Evolutionary conservation across 164 flowering plant genomes (phyloP).

Genomic region (Stephania cephalantha): DNA sequence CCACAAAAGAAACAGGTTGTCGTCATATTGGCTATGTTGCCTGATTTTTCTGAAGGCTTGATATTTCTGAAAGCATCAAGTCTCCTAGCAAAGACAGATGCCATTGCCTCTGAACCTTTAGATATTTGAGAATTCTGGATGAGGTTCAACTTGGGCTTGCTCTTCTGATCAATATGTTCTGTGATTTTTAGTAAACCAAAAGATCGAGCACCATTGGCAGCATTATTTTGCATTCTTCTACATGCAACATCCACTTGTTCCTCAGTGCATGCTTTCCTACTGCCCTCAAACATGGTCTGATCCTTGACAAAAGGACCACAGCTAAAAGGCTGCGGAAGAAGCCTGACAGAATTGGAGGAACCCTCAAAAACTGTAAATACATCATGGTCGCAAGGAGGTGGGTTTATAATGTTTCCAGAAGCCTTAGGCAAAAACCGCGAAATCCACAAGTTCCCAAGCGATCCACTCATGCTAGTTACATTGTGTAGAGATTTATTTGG

Average conservation of each 20-base stretch:
- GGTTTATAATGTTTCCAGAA: slow-evolving; percentile 17
- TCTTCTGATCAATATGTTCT: slow-evolving; percentile 21
- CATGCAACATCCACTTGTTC: slow-evolving; percentile 10
- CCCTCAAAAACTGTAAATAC: slow-evolving; percentile 10
- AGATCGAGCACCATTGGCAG: slow-evolving; percentile 16
- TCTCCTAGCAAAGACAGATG: slow-evolving; percentile 67
- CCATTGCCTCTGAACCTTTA: slow-evolving; percentile 50
- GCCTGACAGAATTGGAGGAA: slow-evolving; percentile 13
- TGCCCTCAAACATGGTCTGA: slow-evolving; percentile 16
- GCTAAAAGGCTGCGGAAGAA: slow-evolving; percentile 18
- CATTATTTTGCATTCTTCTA: slow-evolving; percentile 18
- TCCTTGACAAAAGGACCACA: slow-evolving; percentile 10
- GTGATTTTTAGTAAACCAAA: slow-evolving; percentile 19
- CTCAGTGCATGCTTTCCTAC: slow-evolving; percentile 17
- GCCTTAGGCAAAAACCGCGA: slow-evolving; percentile 47
- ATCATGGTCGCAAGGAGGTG: slow-evolving; percentile 16
- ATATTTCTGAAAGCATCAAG: slow-evolving; percentile 61
- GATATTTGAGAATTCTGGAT: slow-evolving; percentile 26
- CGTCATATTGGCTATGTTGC: slow-evolving; percentile 8
- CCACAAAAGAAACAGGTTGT: slow-evolving; percentile 69
- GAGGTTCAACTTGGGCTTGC: slow-evolving; percentile 20
- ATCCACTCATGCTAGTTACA: slow-evolving; percentile 17
- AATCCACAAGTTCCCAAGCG: slow-evolving; percentile 54
- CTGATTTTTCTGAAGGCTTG: slow-evolving; percentile 26
- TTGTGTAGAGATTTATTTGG: slow-evolving; percentile 14